Percentiles rank a stretch among this genome's conserved stretches.
Conservation (phyloP, 2,329 filamentous ascomycete genomes). For the Fusarium chaquense region DNA sequence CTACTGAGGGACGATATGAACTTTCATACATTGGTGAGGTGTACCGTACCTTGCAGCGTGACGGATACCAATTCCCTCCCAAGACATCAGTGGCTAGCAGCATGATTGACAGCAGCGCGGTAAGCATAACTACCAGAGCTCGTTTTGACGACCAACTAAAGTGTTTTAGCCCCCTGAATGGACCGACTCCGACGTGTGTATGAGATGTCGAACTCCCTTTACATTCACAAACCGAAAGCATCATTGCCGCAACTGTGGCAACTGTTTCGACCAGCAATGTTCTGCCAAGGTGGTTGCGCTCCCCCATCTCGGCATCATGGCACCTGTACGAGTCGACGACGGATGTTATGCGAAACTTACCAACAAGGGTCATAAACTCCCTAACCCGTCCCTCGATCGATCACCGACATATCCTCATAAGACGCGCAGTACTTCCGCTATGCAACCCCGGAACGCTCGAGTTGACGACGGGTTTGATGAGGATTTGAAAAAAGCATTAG, state of each 20-base stretch:
- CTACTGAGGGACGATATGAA: constrained; percentile 85
- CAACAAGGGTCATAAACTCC: constrained; percentile 67
- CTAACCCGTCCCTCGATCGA: constrained; percentile 60
- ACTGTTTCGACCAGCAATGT: constrained; percentile 96
- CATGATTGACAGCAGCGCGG: constrained; percentile 97
- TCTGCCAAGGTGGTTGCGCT: constrained; percentile 89
- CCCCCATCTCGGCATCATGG: constrained; percentile 91
- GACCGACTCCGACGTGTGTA: constrained; percentile 97
- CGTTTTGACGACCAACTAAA: constrained; percentile 7
- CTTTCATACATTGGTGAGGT: constrained; percentile 89
- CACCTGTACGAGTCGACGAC: constrained; percentile 93
- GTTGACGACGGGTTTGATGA: constrained; percentile 94
- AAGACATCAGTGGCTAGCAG: constrained; percentile 89
- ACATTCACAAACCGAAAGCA: constrained; percentile 99
- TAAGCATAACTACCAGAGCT: constrained; percentile 62
- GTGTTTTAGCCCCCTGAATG: constrained; percentile 85
- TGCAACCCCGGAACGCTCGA: constrained; percentile 91
- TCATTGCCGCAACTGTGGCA: constrained; percentile 97
- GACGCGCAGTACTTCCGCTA: constrained; percentile 73
- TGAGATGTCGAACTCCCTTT: constrained; percentile 95
- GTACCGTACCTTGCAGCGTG: constrained; percentile 83
- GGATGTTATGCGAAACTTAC: constrained; percentile 93
- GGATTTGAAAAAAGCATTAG: constrained; percentile 90
- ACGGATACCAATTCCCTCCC: constrained; percentile 91
- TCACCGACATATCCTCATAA: constrained; percentile 68